Evolutionary conservation across 164 flowering plant genomes (phyloP).

Genomic region (Vitis cinerea): DNA sequence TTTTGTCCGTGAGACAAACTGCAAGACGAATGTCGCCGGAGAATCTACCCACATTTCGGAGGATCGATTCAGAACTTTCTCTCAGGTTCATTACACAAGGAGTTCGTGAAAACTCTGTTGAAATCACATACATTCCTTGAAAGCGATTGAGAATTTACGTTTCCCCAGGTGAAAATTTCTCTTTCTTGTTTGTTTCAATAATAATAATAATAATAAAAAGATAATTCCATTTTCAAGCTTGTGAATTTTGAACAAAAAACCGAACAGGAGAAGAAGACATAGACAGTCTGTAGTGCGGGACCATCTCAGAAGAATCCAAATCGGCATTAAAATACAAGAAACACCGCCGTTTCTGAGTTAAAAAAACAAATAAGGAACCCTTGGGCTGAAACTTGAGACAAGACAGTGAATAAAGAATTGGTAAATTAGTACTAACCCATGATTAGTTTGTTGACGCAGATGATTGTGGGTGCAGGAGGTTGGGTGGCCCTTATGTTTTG

Average conservation of each 20-base stretch:
- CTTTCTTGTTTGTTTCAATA: neutral
- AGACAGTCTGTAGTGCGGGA: slow-evolving; percentile 36
- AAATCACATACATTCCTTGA: slow-evolving; percentile 16
- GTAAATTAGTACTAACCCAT: slow-evolving; percentile 15
- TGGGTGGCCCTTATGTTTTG: slow-evolving; percentile 18
- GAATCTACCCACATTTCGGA: neutral
- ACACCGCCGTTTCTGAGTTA: slow-evolving; percentile 1
- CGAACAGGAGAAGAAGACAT: slow-evolving; percentile 12
- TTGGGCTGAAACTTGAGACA: slow-evolving; percentile 9
- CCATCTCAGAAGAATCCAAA: slow-evolving; percentile 24
- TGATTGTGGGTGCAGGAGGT: slow-evolving; percentile 8
- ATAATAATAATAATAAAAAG: neutral
- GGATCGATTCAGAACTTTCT: neutral
- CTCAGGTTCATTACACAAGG: neutral
- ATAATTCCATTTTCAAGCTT: neutral
- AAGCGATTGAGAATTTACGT: slow-evolving; percentile 10
- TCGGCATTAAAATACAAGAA: slow-evolving; percentile 4
- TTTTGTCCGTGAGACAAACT: too few species aligned
- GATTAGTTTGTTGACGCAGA: slow-evolving; percentile 27
- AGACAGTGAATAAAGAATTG: slow-evolving; percentile 7
- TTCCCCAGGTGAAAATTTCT: slow-evolving; percentile 8
- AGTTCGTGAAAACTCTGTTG: slow-evolving; percentile 10
- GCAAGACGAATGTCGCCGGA: neutral
- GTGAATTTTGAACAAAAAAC: too few species aligned
- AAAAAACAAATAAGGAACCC: neutral